Base-by-base conservation (phyloP, 371 early-diverging fungal species). In the Apophysomyces elegans region DNA sequence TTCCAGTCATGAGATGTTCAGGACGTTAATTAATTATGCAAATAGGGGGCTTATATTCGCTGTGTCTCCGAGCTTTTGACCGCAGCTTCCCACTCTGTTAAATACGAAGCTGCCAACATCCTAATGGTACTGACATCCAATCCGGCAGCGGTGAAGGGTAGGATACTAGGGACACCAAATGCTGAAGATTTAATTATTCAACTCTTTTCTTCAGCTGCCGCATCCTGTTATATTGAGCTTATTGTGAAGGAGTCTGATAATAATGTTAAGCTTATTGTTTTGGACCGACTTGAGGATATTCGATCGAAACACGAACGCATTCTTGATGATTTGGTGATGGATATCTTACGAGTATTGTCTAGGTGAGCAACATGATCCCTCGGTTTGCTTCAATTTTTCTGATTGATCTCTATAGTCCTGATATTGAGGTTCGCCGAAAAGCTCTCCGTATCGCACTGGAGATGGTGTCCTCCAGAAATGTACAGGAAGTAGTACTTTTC, bases 81-180 rank as follows among this genome's bases (percentile, higher is more conserved):
- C 37, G 88, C 89, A 16, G 79, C 90, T 16, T 88, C 95, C 9
- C 91, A 89, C 70, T 88, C 97, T 41, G 99, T 99, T 69, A 95
- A 96, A 71, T 99, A 95, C 74, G 99, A 99, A 74, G 99, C 99
- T 16, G 98, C 99, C 37, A 88, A 90, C 59, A 91, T 97, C 21
- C 81, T 98, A 64, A 90, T 96, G 63, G 82, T 88, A 7, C 84
- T 99, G 47, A 94, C 98, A 11, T 86, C 90, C 32, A 93, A 94
- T 69, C 87, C 94, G 46, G 89, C 91, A 2, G 98, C 97, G 18
- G 88, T 99, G 62, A 93, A 94, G 83, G 93, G 91, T 89, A 85
- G 56, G 16, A n/a, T 21, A 32, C 5, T 4, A 50, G 13, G 1
- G 2, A 26, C 32, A 26, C 32, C 32, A 32, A 8, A 8, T 4